These are phyloP conservation scores for Termitomyces titanicus DNA, from an alignment of 768 basidiomycete species.

Conservation along the genomic window DNA sequence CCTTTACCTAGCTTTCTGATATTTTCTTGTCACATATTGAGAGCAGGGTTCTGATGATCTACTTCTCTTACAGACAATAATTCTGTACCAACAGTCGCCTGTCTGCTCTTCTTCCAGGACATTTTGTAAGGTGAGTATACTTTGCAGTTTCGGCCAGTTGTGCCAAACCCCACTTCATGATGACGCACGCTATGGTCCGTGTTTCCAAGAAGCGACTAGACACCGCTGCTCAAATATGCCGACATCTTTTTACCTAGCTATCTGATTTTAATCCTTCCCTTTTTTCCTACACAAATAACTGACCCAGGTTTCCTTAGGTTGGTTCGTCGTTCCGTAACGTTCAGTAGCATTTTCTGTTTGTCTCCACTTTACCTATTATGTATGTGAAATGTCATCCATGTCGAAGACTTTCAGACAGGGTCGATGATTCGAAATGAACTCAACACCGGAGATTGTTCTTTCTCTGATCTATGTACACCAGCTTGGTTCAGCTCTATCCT, in stretches of 20 bases:
- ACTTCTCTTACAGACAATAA: constrained; percentile 2
- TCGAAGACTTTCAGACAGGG: background rate
- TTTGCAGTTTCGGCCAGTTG: background rate
- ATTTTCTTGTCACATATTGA: constrained; percentile 62
- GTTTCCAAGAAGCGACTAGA: constrained; percentile 91
- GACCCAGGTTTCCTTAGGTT: background rate
- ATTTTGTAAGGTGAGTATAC: constrained; percentile 3
- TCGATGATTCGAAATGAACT: background rate
- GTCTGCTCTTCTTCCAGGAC: background rate
- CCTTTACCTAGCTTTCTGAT: constrained; percentile 81
- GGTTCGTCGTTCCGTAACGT: background rate
- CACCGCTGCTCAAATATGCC: constrained; percentile 72
- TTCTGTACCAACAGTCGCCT: no score
- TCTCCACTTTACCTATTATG: no score
- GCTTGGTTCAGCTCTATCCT: background rate
- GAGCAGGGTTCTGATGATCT: constrained; percentile 9
- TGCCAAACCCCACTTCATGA: constrained; percentile 46
- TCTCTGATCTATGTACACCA: no score
- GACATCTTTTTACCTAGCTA: constrained; percentile 64
- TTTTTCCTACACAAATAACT: background rate
- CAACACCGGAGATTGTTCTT: background rate
- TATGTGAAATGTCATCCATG: background rate
- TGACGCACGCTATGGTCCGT: constrained; percentile 78
- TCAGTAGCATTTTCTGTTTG: background rate
- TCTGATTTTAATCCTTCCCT: constrained; percentile 47